Conservation (phyloP, 345 rosid genomes). For the Acer yangbiense region DNA sequence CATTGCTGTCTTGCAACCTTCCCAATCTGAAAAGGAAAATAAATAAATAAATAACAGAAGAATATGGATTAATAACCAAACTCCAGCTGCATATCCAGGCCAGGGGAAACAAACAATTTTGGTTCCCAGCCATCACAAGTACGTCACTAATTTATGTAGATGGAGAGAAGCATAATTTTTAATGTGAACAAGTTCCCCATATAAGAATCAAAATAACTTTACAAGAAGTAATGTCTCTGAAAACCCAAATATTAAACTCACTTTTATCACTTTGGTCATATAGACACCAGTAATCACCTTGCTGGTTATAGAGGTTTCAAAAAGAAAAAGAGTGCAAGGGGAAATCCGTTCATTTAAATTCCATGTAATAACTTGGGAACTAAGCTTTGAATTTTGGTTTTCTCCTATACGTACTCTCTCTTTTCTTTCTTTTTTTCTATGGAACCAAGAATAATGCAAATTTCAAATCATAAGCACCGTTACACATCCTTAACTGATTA, state of each 20-base stretch:
- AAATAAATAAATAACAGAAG: not conserved
- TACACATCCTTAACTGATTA: no score
- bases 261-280: no score
- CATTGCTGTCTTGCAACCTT: conserved; percentile 93
- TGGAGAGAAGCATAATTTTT: not conserved
- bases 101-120: not conserved
- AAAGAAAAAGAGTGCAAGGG: no score
- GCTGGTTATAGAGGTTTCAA: not conserved
- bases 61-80: not conserved
- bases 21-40: conserved; percentile 59
- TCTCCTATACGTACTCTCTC: not conserved
- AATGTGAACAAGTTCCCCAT: not conserved
- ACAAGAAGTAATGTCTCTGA: not conserved
- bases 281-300: not conserved
- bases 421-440: not conserved
- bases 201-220: not conserved
- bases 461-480: not conserved
- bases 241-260: not conserved
- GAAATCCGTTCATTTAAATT: no score
- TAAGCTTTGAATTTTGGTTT: no score
- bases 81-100: not conserved
- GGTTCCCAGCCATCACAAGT: not conserved
- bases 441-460: not conserved
- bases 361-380: no score
- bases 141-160: not conserved